A percentile compares a stretch with the other conserved stretches of the same genome.
These are phyloP conservation scores for Spiraea crenata DNA, from an alignment of 331 rosid species.

Conservation along the genomic window DNA sequence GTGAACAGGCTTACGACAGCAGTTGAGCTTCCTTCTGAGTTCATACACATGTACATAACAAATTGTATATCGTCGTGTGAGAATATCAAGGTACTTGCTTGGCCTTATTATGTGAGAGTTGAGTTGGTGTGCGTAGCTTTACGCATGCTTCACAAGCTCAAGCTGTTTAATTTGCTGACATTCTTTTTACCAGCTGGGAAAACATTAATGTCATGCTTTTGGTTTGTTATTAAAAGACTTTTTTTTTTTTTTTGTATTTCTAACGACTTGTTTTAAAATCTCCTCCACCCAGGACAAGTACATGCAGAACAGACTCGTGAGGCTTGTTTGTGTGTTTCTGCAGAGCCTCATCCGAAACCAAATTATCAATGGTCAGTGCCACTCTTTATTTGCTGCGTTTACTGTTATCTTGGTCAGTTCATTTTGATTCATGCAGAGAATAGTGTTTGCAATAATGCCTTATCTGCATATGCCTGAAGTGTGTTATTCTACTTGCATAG, in stretches of 20 bases:
- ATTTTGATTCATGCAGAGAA: background rate
- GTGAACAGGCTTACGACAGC: conserved; percentile 98
- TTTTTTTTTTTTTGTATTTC: background rate
- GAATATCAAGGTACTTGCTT: conserved; percentile 75
- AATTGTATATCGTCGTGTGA: conserved; percentile 97
- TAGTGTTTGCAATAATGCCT: background rate
- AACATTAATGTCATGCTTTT: background rate
- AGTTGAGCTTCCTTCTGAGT: conserved; percentile 89
- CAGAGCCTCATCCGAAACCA: conserved; percentile 94
- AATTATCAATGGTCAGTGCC: conserved; percentile 83
- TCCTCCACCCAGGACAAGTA: conserved; percentile 76
- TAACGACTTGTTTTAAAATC: background rate
- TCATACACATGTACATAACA: conserved; percentile 91
- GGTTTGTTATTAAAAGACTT: background rate
- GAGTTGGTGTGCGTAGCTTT: no score
- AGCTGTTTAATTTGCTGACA: no score
- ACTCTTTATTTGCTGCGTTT: background rate
- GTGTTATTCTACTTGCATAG: background rate
- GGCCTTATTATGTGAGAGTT: background rate
- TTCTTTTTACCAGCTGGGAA: background rate
- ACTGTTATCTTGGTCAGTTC: background rate
- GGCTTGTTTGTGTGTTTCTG: conserved; percentile 94
- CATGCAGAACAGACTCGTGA: conserved; percentile 99
- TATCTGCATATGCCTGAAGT: background rate
- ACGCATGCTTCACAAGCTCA: no score